Conservation (phyloP, 371 early-diverging fungal species). For the Actinomortierella wolfii region DNA sequence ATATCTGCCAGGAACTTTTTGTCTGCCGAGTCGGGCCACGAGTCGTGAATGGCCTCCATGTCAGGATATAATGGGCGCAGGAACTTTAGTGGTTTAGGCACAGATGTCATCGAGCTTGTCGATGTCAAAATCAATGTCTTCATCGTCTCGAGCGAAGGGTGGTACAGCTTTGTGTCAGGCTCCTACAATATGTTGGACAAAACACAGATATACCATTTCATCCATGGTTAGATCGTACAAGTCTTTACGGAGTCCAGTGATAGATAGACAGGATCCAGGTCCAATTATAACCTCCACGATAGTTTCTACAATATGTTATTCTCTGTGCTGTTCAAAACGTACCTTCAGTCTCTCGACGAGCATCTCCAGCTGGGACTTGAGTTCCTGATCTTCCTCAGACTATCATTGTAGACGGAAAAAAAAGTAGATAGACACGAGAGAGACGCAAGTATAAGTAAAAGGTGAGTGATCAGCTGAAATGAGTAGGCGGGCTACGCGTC, state of each 20-base stretch:
- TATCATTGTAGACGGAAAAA: conserved; percentile 39
- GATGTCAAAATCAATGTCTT: conserved; percentile 90
- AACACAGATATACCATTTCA: too few species aligned
- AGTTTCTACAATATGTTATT: too few species aligned
- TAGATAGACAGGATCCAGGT: too few species aligned
- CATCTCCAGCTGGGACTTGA: conserved; percentile 93
- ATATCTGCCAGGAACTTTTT: conserved; percentile 93
- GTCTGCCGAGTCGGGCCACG: conserved; percentile 77
- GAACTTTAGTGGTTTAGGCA: conserved; percentile 97
- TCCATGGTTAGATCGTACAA: too few species aligned
- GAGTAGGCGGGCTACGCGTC: too few species aligned
- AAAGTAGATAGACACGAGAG: background rate
- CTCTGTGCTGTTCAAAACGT: too few species aligned
- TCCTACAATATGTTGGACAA: conserved; percentile 54
- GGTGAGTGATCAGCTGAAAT: background rate
- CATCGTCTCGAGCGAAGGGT: conserved; percentile 86
- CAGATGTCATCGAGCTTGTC: conserved; percentile 97
- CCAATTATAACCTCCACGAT: too few species aligned
- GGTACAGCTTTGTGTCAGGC: conserved; percentile 72
- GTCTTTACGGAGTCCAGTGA: too few species aligned
- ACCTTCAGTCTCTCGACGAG: conserved; percentile 89
- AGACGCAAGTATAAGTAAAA: background rate
- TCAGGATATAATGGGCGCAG: conserved; percentile 85
- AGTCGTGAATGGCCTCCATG: conserved; percentile 70
- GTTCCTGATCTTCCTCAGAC: conserved; percentile 96